Percentiles rank a stretch among this genome's conserved stretches.
Evolutionary conservation across 148 eudicot species (phyloP).

Genomic region (Bassia scoparia): DNA sequence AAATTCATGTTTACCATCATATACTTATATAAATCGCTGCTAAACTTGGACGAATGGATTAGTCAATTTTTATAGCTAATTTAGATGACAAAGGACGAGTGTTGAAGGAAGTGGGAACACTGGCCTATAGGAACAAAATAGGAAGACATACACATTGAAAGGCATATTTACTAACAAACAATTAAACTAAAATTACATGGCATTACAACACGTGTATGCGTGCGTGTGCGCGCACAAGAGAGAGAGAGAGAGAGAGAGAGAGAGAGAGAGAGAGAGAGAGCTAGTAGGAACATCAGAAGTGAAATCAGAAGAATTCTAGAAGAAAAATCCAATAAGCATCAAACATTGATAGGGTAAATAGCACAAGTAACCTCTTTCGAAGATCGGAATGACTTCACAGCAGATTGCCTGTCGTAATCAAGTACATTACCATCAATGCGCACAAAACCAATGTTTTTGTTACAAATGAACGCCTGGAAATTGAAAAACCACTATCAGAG

Average conservation of each 20-base stretch:
- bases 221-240: no score
- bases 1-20: no score
- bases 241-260: not conserved
- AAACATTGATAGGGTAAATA: slow-evolving; percentile 12
- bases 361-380: slow-evolving; percentile 53
- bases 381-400: slow-evolving; percentile 69
- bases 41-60: no score
- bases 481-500: slow-evolving; percentile 3
- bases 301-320: not conserved
- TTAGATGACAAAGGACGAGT: no score
- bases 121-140: no score
- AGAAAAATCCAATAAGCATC: not conserved
- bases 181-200: no score
- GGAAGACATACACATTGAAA: no score
- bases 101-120: no score
- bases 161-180: no score
- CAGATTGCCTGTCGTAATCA: slow-evolving; percentile 65
- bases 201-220: not conserved
- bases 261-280: no score
- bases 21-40: no score
- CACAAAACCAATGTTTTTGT: slow-evolving; percentile 66
- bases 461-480: slow-evolving; percentile 67
- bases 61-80: no score
- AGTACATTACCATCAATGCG: slow-evolving; percentile 71
- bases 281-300: not conserved